These are phyloP conservation scores for Exophiala lecanii-corni DNA, from an alignment of 2,329 filamentous ascomycete species.

Conservation along the genomic window DNA sequence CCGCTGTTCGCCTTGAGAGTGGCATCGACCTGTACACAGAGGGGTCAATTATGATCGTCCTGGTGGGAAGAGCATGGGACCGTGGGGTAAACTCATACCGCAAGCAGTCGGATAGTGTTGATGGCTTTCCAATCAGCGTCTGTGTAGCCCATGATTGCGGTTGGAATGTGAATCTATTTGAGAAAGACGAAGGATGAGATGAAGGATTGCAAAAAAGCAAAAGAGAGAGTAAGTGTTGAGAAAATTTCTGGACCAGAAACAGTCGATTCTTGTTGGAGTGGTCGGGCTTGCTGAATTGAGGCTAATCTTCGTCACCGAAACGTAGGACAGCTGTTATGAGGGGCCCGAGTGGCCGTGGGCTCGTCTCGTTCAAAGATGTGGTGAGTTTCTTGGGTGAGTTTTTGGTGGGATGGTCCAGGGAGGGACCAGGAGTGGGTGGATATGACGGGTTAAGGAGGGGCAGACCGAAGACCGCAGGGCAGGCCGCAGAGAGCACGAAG, in stretches of 20 bases:
- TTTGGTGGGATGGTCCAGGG: no score
- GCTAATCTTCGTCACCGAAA: conserved; percentile 15
- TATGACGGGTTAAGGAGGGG: no score
- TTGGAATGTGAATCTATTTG: conserved; percentile 4
- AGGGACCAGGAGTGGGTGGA: no score
- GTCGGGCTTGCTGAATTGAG: conserved; percentile 16
- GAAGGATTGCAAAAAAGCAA: conserved; percentile 3
- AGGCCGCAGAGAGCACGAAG: no score
- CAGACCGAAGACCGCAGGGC: no score
- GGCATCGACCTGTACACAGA: conserved; percentile 76
- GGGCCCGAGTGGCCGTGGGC: no score
- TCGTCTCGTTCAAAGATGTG: no score
- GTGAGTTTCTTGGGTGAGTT: no score
- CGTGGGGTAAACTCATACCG: conserved; percentile 59
- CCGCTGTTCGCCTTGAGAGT: conserved; percentile 93
- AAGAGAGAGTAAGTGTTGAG: conserved; percentile 12
- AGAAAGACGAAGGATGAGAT: conserved; percentile 5
- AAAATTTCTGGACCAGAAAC: conserved; percentile 11
- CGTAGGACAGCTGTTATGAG: no score
- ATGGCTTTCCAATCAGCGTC: conserved; percentile 86
- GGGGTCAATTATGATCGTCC: conserved; percentile 32
- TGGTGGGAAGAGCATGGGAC: conserved; percentile 2
- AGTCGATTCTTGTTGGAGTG: conserved; percentile 10
- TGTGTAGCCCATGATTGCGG: conserved; percentile 73
- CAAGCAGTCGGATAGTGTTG: conserved; percentile 95